Evolutionary conservation across 352 stramenopile genomes (phyloP), one percentile per base, ranked within the genome.

Genomic region (Phytophthora litchii): DNA sequence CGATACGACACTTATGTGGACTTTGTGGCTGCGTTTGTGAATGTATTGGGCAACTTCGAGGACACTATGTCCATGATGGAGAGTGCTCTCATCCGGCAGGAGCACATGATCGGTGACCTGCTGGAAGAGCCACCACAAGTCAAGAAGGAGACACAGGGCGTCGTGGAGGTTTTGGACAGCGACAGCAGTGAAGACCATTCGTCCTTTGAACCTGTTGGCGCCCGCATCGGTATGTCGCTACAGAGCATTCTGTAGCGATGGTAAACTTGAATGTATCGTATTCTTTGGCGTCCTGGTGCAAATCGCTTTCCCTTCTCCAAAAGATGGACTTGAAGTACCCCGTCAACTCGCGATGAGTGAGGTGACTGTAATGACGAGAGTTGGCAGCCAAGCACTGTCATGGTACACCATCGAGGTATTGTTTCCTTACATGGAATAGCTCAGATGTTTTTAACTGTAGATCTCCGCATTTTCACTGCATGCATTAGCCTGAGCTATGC

Each of bases 1-100:
- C 67, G 75, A 0, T 88, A 87, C 58, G 75, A 89, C 44, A 76
- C 76, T 19, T 71, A 81, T 32, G 81, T 84, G 34, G 69, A 88
- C 62, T 88, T 89, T 17, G 61, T 77, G n/a, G 60, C 68, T 13
- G 77, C 74, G 5, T 77, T 88, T 25, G 56, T 74, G 10, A 25
- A 42, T 2, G 61, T 69, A 4, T 40, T 89, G 19, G 76, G 76
- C 9, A 84, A 52, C 54, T 48, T 90, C n/a, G 45, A 81, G 12
- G 77, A 89, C 42, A 67, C 72, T 0, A 42, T 77, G 32, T 43
- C 58, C 19, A 66, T 89, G 50, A 66, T 92, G 37, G 65, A 79
- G 35, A 72, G 78, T 41, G 76, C 78, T 17, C 61, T 88, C 11
- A 84, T 92, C 44, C 60, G 58, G 19, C 55, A 83, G 49, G 69